phyloP scores from a whole-genome alignment of 805 yeast genomes.

The Clavispora vitiphila region DNA sequence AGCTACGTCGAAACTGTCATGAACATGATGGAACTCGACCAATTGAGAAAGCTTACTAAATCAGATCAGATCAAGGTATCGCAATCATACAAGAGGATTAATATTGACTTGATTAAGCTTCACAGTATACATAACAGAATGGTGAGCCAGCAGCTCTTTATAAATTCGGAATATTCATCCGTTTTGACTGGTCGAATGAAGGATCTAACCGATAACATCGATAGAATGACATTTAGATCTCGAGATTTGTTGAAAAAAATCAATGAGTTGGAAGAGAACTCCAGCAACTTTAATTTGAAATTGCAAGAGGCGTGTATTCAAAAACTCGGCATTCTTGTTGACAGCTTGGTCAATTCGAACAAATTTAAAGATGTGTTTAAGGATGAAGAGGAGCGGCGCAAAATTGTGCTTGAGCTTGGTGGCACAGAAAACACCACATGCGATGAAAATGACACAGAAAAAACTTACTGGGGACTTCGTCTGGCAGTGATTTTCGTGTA shows the following conservation, averaged over 20 bases:
- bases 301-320: constrained; percentile 23
- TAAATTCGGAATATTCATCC: constrained; percentile 26
- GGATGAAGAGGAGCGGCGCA: constrained; percentile 24
- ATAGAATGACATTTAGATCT: constrained; percentile 36
- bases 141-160: constrained; percentile 18
- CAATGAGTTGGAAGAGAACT: constrained; percentile 35
- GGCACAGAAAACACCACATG: constrained; percentile 13
- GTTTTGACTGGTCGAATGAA: constrained; percentile 25
- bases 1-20: constrained; percentile 5
- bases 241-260: constrained; percentile 36
- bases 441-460: constrained; percentile 7
- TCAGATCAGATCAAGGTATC: constrained; percentile 9
- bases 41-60: not conserved
- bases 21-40: constrained; percentile 2
- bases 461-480: constrained; percentile 12
- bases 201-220: constrained; percentile 30
- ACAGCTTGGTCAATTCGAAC: constrained; percentile 23
- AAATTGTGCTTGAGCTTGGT: constrained; percentile 23
- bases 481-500: constrained; percentile 26
- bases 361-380: constrained; percentile 28
- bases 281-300: constrained; percentile 23
- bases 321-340: constrained; percentile 23
- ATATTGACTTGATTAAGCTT: constrained; percentile 27
- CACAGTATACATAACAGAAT: constrained; percentile 24
- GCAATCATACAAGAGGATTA: constrained; percentile 23